Evolutionary conservation across 129 eudicot genomes (phyloP).

Genomic region (Flaveria brownii): DNA sequence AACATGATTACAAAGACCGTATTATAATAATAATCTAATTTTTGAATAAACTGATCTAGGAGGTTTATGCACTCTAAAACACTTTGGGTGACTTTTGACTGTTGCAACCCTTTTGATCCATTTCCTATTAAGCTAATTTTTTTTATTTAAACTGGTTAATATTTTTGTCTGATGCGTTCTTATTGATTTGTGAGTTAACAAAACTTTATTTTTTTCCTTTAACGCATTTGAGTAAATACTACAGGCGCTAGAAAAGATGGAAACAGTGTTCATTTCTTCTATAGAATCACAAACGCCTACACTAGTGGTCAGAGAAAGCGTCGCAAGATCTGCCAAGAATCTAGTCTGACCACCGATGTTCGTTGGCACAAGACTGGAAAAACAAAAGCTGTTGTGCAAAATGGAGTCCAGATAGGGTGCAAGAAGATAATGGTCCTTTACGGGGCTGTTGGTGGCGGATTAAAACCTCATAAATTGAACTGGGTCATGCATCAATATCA

Average conservation of each 20-base stretch:
- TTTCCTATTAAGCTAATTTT: background rate
- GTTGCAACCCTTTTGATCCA: background rate
- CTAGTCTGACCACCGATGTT: slow-evolving; percentile 40
- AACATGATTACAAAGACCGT: background rate
- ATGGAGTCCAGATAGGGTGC: slow-evolving; percentile 71
- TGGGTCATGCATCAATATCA: slow-evolving; percentile 99
- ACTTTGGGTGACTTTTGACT: background rate
- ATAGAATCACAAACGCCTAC: slow-evolving; percentile 71
- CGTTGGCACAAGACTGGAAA: slow-evolving; percentile 99
- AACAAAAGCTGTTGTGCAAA: slow-evolving; percentile 63
- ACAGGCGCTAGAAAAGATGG: slow-evolving; percentile 91
- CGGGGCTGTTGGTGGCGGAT: slow-evolving; percentile 43
- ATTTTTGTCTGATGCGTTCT: background rate
- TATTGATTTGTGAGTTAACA: background rate
- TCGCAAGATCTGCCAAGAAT: slow-evolving; percentile 61
- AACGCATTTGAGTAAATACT: background rate
- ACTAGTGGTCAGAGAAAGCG: slow-evolving; percentile 83
- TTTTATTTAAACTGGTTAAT: background rate
- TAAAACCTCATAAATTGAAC: slow-evolving; percentile 60
- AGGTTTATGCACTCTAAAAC: background rate
- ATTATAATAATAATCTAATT: background rate
- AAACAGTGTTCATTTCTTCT: slow-evolving; percentile 68
- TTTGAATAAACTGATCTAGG: background rate
- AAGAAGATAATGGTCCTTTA: slow-evolving; percentile 94
- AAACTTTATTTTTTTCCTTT: background rate